phyloP scores from a whole-genome alignment of 306 rosid genomes.

The Prinsepia uniflora region DNA sequence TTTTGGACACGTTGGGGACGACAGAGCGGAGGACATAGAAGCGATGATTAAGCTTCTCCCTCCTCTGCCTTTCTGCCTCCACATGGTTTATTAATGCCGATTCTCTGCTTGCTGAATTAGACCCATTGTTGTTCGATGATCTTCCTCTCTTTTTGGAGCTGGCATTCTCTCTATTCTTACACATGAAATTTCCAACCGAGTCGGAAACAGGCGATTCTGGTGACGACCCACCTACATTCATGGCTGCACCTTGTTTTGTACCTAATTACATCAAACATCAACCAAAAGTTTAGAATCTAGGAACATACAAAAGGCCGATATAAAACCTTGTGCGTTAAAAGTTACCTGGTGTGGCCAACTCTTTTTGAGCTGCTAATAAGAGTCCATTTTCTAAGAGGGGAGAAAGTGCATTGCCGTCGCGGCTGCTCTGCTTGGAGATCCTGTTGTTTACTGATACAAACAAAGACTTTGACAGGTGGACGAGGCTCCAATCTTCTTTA shows the following conservation, averaged over 20 bases:
- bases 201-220: slow-evolving; percentile 7
- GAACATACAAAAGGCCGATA: no score
- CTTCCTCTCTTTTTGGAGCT: slow-evolving; percentile 8
- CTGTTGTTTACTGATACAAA: slow-evolving; percentile 5
- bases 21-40: slow-evolving; percentile 51
- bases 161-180: background rate
- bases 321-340: no score
- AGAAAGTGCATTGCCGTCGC: background rate
- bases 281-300: no score
- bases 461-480: slow-evolving; percentile 28
- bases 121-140: background rate
- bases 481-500: slow-evolving; percentile 28
- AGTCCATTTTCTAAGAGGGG: background rate
- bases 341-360: background rate
- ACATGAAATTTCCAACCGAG: background rate
- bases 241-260: background rate
- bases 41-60: slow-evolving; percentile 41
- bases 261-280: no score
- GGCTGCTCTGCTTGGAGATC: background rate
- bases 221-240: background rate
- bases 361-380: background rate
- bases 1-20: slow-evolving; percentile 52
- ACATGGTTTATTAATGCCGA: slow-evolving; percentile 32
- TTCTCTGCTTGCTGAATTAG: background rate
- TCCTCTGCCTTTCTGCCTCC: slow-evolving; percentile 49